A percentile compares a stretch with the other conserved stretches of the same genome.
phyloP scores from a whole-genome alignment of 306 rosid genomes.

The Arachis hypogaea region DNA sequence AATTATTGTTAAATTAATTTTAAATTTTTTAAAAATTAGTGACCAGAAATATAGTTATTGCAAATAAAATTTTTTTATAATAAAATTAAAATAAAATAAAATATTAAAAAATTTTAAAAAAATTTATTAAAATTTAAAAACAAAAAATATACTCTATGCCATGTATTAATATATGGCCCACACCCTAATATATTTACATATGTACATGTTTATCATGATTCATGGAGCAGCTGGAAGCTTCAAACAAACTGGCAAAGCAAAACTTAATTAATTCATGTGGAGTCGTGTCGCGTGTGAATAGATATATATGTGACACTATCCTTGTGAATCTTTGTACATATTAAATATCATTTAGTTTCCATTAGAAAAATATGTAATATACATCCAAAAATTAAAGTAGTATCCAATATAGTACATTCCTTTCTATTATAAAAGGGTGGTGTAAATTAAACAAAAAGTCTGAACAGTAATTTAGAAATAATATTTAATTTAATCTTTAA shows the following conservation, averaged over 20 bases:
- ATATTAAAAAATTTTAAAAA: too few species aligned
- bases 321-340: background rate
- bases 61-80: too few species aligned
- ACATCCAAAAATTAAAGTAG: background rate
- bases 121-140: too few species aligned
- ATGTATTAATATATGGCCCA: constrained; percentile 15
- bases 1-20: too few species aligned
- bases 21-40: too few species aligned
- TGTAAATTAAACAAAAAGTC: too few species aligned
- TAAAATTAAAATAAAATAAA: too few species aligned
- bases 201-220: background rate
- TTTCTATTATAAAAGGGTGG: background rate
- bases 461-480: too few species aligned
- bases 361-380: background rate
- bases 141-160: too few species aligned
- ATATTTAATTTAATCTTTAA: too few species aligned
- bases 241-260: constrained; percentile 5
- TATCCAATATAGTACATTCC: background rate
- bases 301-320: background rate
- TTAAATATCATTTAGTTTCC: background rate
- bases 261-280: background rate
- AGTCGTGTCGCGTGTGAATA: background rate
- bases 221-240: background rate
- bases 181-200: constrained; percentile 20
- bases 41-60: too few species aligned